Evolutionary conservation across 2,329 filamentous ascomycete species (phyloP).

Genomic region (Fusarium lyarnte): DNA sequence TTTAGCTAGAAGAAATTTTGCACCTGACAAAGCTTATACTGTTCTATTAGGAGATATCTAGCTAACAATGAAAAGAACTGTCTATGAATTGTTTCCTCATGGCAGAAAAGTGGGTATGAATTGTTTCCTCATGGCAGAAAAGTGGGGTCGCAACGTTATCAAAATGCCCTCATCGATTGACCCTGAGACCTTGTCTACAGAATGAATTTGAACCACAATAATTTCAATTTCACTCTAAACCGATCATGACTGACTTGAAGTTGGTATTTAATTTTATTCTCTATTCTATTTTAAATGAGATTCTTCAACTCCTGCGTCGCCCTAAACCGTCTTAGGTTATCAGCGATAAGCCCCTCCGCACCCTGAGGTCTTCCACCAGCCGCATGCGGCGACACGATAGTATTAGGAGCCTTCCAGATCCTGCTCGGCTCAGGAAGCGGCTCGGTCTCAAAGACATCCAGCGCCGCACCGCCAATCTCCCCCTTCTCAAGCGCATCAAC

Average conservation of each 20-base stretch:
- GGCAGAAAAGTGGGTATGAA: too few species aligned
- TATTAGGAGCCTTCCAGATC: constrained; percentile 63
- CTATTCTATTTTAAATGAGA: constrained; percentile 41
- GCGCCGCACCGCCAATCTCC: constrained; percentile 58
- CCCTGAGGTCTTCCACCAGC: constrained; percentile 70
- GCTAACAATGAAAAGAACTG: fast-evolving
- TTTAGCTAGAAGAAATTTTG: too few species aligned
- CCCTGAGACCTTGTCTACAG: background rate
- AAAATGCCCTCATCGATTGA: background rate
- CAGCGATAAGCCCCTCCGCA: constrained; percentile 66
- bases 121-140: too few species aligned
- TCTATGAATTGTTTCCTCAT: too few species aligned
- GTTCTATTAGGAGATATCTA: fast-evolving
- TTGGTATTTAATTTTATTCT: background rate
- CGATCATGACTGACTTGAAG: background rate
- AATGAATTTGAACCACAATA: fast-evolving
- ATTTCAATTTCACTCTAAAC: too few species aligned
- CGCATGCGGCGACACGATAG: constrained; percentile 65
- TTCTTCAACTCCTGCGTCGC: constrained; percentile 70
- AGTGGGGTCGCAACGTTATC: fast-evolving
- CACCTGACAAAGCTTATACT: background rate
- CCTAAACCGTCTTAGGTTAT: constrained; percentile 68
- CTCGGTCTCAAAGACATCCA: constrained; percentile 60
- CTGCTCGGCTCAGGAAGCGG: constrained; percentile 54
- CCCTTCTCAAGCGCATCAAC: constrained; percentile 55